phyloP scores from a whole-genome alignment of 139 green algal genomes.

The Zygnema circumcarinatum region DNA sequence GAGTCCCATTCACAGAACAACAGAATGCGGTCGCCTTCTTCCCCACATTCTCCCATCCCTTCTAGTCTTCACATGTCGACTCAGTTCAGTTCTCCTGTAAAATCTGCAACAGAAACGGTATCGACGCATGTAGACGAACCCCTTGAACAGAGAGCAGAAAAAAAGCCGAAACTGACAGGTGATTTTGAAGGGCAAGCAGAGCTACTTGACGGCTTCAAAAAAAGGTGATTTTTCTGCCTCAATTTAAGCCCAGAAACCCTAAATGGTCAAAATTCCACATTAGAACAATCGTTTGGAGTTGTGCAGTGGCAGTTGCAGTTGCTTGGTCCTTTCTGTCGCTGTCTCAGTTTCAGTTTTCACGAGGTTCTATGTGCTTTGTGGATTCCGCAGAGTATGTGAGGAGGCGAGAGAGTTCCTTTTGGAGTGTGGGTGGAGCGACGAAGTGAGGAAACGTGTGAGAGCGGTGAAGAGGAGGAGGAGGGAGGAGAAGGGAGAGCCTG shows the following conservation, averaged over 20 bases:
- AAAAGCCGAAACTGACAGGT: neutral
- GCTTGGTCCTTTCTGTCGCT: neutral
- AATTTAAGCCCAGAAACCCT: neutral
- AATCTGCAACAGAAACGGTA: neutral
- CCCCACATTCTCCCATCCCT: no score
- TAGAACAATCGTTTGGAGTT: no score
- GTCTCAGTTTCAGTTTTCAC: no score
- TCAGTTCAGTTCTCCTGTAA: no score
- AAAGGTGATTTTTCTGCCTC: neutral
- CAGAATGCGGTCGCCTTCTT: no score
- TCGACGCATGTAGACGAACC: neutral
- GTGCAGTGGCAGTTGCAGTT: no score
- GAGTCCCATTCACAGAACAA: neutral
- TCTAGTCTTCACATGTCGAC: no score
- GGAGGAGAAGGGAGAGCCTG: no score
- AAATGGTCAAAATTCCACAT: no score
- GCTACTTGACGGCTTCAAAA: neutral
- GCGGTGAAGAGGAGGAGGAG: no score
- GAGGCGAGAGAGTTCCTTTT: neutral
- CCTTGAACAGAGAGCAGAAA: neutral
- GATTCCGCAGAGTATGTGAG: neutral
- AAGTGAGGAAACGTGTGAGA: neutral
- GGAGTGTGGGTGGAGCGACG: neutral
- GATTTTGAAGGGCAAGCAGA: constrained; percentile 12
- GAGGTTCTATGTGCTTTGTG: no score